Evolutionary conservation across 2,329 filamentous ascomycete genomes (phyloP).

Genomic region (Sclerotinia spermophila): DNA sequence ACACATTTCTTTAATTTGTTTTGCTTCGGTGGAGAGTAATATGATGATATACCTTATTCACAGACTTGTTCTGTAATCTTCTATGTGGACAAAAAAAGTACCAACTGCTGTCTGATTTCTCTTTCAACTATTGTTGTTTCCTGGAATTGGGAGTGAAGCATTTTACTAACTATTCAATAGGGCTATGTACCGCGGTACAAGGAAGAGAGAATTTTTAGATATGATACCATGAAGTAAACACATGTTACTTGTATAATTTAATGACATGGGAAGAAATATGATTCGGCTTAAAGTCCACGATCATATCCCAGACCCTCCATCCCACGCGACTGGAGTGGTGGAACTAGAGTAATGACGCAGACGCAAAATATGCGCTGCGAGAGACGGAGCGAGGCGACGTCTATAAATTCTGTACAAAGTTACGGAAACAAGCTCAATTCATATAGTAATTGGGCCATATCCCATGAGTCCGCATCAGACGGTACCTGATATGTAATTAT

Average conservation of each 20-base stretch:
- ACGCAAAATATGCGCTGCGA: not conserved
- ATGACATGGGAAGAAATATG: not conserved
- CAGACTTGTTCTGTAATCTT: slow-evolving; percentile 78
- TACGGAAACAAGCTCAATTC: slow-evolving; percentile 9
- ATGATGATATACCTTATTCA: slow-evolving; percentile 73
- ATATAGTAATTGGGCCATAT: slow-evolving; percentile 4
- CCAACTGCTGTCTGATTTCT: slow-evolving; percentile 77
- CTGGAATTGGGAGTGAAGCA: not conserved
- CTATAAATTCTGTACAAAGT: not conserved
- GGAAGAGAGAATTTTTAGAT: not conserved
- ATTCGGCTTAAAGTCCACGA: not conserved
- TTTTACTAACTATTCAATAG: slow-evolving; percentile 18
- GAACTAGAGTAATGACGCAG: not conserved
- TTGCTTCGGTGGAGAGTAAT: slow-evolving; percentile 35
- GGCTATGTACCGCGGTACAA: not conserved
- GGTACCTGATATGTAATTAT: slow-evolving; percentile 8
- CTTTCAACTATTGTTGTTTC: slow-evolving; percentile 12
- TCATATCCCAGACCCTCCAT: not conserved
- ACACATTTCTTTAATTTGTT: slow-evolving; percentile 19
- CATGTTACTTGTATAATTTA: not conserved
- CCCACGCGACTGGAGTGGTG: not conserved
- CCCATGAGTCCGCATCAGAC: not conserved
- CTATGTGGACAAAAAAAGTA: slow-evolving; percentile 66
- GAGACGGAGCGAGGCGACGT: not conserved
- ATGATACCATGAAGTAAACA: not conserved